Percentiles rank a stretch among this genome's conserved stretches.
Evolutionary conservation across 371 early-diverging fungal genomes (phyloP).

Genomic region (Syncephalastrum sp.): DNA sequence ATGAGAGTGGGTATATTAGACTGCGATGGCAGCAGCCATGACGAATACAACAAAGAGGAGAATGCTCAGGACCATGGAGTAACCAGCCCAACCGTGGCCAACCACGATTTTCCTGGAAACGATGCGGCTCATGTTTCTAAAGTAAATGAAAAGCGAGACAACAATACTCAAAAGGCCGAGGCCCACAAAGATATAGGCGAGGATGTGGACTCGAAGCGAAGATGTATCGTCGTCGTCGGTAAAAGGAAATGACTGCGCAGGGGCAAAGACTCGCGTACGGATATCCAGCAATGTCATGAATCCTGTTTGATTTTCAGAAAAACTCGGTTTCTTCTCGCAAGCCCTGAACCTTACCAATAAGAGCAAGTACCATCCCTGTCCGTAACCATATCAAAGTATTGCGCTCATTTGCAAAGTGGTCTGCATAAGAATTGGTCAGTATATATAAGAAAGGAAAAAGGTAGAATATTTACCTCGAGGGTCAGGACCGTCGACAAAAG

Average conservation of each 20-base stretch:
- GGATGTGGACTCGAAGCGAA: conserved; percentile 18
- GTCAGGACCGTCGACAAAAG: conserved; percentile 40
- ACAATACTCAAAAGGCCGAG: conserved; percentile 33
- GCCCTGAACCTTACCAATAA: conserved; percentile 26
- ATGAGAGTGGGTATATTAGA: no score
- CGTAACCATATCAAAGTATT: conserved; percentile 41
- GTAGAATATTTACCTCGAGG: conserved; percentile 21
- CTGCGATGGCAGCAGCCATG: conserved; percentile 28
- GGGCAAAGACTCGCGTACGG: conserved; percentile 31
- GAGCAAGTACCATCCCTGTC: conserved; percentile 28
- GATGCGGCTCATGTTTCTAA: conserved; percentile 32
- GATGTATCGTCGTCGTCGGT: conserved; percentile 18
- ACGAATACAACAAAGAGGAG: conserved; percentile 33
- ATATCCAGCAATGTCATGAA: conserved; percentile 37
- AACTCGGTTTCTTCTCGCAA: background rate
- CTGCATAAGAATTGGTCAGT: no score
- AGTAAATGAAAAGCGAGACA: conserved; percentile 24
- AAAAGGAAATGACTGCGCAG: conserved; percentile 36
- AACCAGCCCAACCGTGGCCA: conserved; percentile 38
- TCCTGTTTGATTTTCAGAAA: conserved; percentile 14
- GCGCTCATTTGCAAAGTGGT: conserved; percentile 45
- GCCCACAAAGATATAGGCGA: conserved; percentile 33
- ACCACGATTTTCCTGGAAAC: conserved; percentile 25
- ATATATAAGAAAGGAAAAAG: no score
- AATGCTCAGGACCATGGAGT: conserved; percentile 23